phyloP scores from a whole-genome alignment of 306 rosid species.

The Quercus glauca region DNA sequence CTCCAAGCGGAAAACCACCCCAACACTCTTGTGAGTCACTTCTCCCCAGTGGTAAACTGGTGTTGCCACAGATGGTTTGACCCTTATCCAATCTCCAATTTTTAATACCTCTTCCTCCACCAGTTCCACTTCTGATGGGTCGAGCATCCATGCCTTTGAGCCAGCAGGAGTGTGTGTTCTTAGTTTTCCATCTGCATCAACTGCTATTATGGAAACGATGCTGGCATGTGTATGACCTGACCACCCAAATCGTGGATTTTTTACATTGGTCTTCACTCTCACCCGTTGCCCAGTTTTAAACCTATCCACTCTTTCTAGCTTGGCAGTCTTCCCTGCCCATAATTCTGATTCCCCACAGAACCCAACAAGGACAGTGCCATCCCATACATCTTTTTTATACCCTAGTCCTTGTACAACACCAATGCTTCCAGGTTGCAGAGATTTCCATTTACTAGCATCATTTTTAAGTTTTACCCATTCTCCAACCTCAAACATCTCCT shows the following conservation, averaged over 20 bases:
- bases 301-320: conserved; percentile 65
- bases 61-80: conserved; percentile 71
- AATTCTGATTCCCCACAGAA: conserved; percentile 95
- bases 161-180: conserved; percentile 86
- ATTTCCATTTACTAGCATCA: conserved; percentile 63
- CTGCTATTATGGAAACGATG: conserved; percentile 68
- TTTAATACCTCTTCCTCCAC: conserved; percentile 70
- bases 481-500: conserved; percentile 80
- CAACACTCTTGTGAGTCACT: conserved; percentile 75
- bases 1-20: conserved; percentile 92
- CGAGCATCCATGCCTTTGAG: conserved; percentile 88
- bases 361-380: conserved; percentile 67
- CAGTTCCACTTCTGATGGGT: conserved; percentile 84
- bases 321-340: conserved; percentile 76
- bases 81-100: conserved; percentile 90
- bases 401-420: conserved; percentile 95
- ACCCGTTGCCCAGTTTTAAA: conserved; percentile 73
- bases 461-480: conserved; percentile 89
- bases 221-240: conserved; percentile 82
- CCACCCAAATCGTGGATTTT: conserved; percentile 94
- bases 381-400: conserved; percentile 68
- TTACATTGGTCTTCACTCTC: conserved; percentile 55
- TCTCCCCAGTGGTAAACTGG: conserved; percentile 98
- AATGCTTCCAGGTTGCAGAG: conserved; percentile 67
- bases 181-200: conserved; percentile 92